Evolutionary conservation across 2,329 filamentous ascomycete species (phyloP), one percentile per base, ranked within the genome.

Genomic region (Dryadomyces sulphureus): DNA sequence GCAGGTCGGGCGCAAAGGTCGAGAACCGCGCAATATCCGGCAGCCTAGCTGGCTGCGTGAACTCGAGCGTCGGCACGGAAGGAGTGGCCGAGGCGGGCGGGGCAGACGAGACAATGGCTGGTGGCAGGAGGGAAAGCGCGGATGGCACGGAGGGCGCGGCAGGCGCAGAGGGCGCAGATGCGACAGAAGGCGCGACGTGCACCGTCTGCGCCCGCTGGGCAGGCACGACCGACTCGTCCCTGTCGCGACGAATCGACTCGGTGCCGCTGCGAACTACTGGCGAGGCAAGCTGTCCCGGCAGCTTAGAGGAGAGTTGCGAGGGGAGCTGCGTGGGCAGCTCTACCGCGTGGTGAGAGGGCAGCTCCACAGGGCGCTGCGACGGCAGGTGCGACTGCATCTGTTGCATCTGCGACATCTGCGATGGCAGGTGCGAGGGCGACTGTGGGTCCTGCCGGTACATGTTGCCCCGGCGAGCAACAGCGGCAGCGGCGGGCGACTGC

Each of bases 391-490:
- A n/a, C n/a, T n/a, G n/a, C n/a, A n/a, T n/a, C n/a, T n/a, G n/a
- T n/a, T n/a, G n/a, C n/a, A n/a, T n/a, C 22, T 30, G 27, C 27
- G 7, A 7, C 27, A 14, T 30, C 27, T 30, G 27, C 7, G 27
- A 5, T 24, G 19, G 5, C 38, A 14, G 20, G 19, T 19, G 19
- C 5, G 19, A 9, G 5, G n/a, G 14, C 24, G 32, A 11, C 41
- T n/a, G 9, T 7, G 16, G 4, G 32, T 81, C 69, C 6, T 81
- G 76, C 56, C 75, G 81, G 59, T 90, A 89, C 38, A 89, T 81
- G 53, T 93, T 85, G 12, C 81, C 75, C 2, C 86, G 84, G 34
- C 83, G 72, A 47, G 87, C 70, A 53, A 90, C 79, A 21, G 50
- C 62, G 25, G 62, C 54, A 17, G 32, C 27, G n/a, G 44, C 50